Evolutionary conservation across 805 yeast genomes (phyloP).

Genomic region (Ogataea dorogensis): DNA sequence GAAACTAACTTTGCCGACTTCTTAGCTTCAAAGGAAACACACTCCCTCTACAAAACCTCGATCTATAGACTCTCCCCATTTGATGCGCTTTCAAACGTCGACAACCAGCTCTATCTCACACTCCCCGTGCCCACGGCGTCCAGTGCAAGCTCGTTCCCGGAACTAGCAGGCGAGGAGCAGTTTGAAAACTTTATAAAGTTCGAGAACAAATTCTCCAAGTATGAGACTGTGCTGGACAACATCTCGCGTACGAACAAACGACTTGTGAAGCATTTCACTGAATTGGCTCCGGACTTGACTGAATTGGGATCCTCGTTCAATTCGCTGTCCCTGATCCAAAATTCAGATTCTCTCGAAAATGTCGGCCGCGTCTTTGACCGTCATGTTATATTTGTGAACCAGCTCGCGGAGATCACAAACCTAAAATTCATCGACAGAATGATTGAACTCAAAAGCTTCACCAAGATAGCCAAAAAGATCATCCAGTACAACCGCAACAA

Average conservation of each 20-base stretch:
- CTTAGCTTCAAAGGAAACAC: slow-evolving; percentile 52
- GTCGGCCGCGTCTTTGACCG: slow-evolving; percentile 86
- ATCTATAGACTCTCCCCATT: slow-evolving; percentile 60
- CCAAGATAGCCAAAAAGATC: slow-evolving; percentile 31
- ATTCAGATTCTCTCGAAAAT: slow-evolving; percentile 54
- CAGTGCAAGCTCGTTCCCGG: slow-evolving; percentile 25
- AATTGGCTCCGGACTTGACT: slow-evolving; percentile 46
- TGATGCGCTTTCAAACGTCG: slow-evolving; percentile 52
- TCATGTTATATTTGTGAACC: slow-evolving; percentile 51
- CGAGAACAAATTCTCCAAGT: slow-evolving; percentile 34
- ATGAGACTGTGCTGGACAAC: slow-evolving; percentile 33
- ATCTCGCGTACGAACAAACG: slow-evolving; percentile 42
- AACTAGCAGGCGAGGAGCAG: slow-evolving; percentile 29
- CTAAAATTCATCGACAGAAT: slow-evolving; percentile 34
- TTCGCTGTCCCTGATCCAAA: slow-evolving; percentile 50
- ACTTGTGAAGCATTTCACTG: slow-evolving; percentile 44
- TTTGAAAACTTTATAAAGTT: slow-evolving; percentile 28
- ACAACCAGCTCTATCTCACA: slow-evolving; percentile 52
- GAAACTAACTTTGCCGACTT: slow-evolving; percentile 83
- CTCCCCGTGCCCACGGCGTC: slow-evolving; percentile 55
- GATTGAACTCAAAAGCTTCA: slow-evolving; percentile 35
- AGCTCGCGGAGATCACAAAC: slow-evolving; percentile 33
- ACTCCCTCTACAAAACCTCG: slow-evolving; percentile 47
- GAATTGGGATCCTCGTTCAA: slow-evolving; percentile 54
- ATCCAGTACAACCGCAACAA: slow-evolving; percentile 36